Percentiles rank a stretch among this genome's conserved stretches.
These are phyloP conservation scores for Solanum chiquidenum DNA, from an alignment of 257 asterid genomes.

Conservation along the genomic window DNA sequence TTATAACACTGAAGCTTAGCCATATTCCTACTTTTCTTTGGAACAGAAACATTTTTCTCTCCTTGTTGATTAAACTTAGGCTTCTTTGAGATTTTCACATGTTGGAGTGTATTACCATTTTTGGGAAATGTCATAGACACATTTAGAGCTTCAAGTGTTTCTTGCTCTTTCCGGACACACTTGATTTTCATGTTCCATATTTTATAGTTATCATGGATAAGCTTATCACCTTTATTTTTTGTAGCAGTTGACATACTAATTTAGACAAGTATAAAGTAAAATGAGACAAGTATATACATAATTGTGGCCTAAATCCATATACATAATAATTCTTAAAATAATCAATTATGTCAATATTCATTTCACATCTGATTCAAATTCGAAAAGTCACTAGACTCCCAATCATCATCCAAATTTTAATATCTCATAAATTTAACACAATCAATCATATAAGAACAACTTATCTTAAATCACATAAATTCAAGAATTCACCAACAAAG, in stretches of 20 bases:
- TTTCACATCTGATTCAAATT: neutral
- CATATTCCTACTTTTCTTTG: neutral
- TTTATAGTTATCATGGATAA: neutral
- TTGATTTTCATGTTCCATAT: too few species aligned
- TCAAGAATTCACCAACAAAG: neutral
- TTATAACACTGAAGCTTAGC: neutral
- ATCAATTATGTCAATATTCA: neutral
- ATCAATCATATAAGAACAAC: neutral
- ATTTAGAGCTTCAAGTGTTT: neutral
- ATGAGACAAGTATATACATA: neutral
- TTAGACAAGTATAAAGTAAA: neutral
- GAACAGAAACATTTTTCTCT: neutral
- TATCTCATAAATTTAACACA: too few species aligned
- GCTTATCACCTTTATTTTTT: neutral
- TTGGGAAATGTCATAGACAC: too few species aligned
- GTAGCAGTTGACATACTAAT: neutral
- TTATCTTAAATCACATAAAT: neutral
- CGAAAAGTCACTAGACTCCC: neutral
- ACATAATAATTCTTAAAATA: neutral
- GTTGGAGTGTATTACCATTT: neutral
- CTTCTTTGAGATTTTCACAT: neutral
- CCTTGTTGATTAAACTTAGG: neutral
- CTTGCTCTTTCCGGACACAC: neutral
- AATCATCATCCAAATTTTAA: too few species aligned
- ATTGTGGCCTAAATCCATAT: neutral